Base-by-base conservation (phyloP, 345 rosid species). In the Barbarea vulgaris region DNA sequence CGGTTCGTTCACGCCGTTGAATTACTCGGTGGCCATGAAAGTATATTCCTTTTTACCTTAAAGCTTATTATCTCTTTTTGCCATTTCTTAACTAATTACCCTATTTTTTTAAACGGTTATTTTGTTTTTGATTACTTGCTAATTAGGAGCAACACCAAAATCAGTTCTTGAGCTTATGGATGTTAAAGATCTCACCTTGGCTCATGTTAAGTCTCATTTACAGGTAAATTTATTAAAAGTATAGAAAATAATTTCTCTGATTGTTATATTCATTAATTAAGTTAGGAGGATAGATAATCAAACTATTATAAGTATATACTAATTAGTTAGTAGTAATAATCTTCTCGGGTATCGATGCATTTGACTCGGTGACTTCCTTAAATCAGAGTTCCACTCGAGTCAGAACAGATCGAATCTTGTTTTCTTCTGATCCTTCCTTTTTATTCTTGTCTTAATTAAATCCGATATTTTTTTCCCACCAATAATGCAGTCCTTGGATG, bases 1-100 rank as follows among this genome's bases (percentile, higher is more conserved):
- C 99, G 98, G 80, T 95, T 95, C 73, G 98, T 95, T 79, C 99
- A 93, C 70, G 99, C 98, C 18, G 99, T 95, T 56, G 97, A 95
- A 84, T 84, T 95, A 50, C 81, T 95, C 70, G 99, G 99, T 67
- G 99, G 99, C 77, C 99, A 95, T 82, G 99, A 93, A 86, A 93
- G 99, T 95, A 88, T 55, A 68, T 48, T 72, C 31, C 31, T 47
- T 30, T 48, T 28, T 85, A 73, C 25, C 85, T 75, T 89, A 7
- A 87, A 93, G 79, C 85, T 88, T 77, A n/a, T 42, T 1, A 9
- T 67, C 66, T 64, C 33, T 41, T 70, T 47, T 6, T 30, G 33
- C 30, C 37, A 34, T 62, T 61, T 57, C 41, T 70, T 76, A 17
- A 10, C 27, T 93, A 17, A 10, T 33, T 93, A 94, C 3, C 77